These are phyloP conservation scores for Amorphotheca resinae DNA, from an alignment of 495 filamentous ascomycete species.

Conservation along the genomic window DNA sequence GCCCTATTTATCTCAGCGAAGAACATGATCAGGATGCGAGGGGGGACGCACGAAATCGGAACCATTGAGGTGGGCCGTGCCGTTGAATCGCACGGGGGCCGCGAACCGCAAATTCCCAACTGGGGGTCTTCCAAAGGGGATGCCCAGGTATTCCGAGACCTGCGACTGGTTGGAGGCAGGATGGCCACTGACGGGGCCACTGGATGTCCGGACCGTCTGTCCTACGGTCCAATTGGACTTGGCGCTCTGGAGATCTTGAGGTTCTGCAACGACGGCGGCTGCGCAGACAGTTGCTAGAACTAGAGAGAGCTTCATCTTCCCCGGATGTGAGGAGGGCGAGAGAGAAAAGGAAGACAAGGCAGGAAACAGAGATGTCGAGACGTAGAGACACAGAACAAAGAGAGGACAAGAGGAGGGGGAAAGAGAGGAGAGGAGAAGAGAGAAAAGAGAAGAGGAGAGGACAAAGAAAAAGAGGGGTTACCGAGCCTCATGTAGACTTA, in stretches of 20 bases:
- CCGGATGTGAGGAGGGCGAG: neutral
- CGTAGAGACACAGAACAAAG: neutral
- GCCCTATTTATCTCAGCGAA: slow-evolving; percentile 4
- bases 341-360: neutral
- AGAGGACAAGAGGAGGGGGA: neutral
- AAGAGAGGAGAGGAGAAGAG: neutral
- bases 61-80: slow-evolving; percentile 15
- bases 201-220: slow-evolving; percentile 21
- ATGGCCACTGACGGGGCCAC: slow-evolving; percentile 35
- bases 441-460: neutral
- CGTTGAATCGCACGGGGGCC: slow-evolving; percentile 23
- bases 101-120: slow-evolving; percentile 35
- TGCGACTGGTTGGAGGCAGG: slow-evolving; percentile 23
- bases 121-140: slow-evolving; percentile 36
- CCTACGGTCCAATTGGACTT: slow-evolving; percentile 17
- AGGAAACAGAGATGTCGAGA: neutral
- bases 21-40: neutral
- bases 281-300: slow-evolving; percentile 1
- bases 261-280: neutral
- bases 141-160: slow-evolving; percentile 39
- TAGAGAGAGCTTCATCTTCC: slow-evolving; percentile 8
- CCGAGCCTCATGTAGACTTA: no score
- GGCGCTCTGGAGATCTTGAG: slow-evolving; percentile 3
- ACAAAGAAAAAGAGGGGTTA: neutral
- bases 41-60: slow-evolving; percentile 20